These are phyloP conservation scores for Elongisporangium prolatum DNA, from an alignment of 352 stramenopile species.

Conservation along the genomic window DNA sequence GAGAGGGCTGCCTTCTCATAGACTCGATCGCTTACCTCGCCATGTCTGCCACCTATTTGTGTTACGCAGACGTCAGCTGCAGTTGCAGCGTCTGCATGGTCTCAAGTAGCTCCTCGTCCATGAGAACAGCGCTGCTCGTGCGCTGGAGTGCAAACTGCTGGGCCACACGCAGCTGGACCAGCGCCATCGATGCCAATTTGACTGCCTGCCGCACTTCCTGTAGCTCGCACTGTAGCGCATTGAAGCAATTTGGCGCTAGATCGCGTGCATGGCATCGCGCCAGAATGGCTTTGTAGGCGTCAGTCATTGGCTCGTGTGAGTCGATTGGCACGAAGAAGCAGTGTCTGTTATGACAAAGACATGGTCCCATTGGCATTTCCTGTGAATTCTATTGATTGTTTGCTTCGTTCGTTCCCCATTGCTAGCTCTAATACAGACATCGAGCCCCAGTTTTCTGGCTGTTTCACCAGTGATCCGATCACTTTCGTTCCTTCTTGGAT, in stretches of 20 bases:
- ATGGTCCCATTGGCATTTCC: too few relatives aligned
- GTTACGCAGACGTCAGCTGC: neutral
- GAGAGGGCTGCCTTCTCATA: neutral
- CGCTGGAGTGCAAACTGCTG: neutral
- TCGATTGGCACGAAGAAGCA: too few relatives aligned
- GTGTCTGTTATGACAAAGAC: neutral
- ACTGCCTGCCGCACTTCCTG: neutral
- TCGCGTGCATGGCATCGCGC: neutral
- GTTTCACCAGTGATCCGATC: too few relatives aligned
- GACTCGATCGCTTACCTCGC: neutral
- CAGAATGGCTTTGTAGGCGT: neutral
- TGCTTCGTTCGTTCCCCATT: too few relatives aligned
- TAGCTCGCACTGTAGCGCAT: neutral
- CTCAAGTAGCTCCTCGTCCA: neutral
- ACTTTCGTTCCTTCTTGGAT: too few relatives aligned
- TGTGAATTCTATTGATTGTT: too few relatives aligned
- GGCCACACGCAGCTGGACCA: neutral
- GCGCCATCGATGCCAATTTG: neutral
- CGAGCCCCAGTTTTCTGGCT: too few relatives aligned
- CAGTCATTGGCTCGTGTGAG: neutral
- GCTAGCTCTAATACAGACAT: too few relatives aligned
- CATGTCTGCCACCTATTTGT: neutral
- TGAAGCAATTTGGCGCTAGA: neutral
- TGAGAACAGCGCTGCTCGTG: neutral
- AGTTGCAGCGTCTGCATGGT: neutral